phyloP scores from a whole-genome alignment of 2,329 filamentous ascomycete species.

The Fusarium sp. region DNA sequence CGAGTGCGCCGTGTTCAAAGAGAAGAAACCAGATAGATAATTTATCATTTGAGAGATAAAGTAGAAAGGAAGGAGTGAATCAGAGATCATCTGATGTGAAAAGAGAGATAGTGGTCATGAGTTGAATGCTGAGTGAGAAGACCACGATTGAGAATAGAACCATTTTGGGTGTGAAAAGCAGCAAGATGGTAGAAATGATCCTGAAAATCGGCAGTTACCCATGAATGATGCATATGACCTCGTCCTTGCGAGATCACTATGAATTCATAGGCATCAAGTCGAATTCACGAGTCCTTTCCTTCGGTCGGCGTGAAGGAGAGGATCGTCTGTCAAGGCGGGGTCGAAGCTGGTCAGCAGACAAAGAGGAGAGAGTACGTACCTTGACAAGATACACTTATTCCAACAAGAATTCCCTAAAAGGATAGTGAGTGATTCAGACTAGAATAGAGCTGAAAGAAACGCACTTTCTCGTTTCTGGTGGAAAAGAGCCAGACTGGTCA shows the following conservation, averaged over 20 bases:
- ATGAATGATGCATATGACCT: neutral
- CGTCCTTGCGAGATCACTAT: neutral
- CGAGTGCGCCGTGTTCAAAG: neutral
- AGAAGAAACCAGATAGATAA: neutral
- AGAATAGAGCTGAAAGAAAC: too few relatives aligned
- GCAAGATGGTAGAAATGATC: neutral
- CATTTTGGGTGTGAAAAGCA: neutral
- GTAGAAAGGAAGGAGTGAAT: neutral
- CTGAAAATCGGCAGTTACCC: neutral
- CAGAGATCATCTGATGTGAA: neutral
- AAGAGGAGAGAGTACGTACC: slow-evolving; percentile 19
- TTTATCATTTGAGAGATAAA: neutral
- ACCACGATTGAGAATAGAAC: neutral
- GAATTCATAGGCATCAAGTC: neutral
- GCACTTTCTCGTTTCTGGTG: too few relatives aligned
- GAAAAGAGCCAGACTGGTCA: too few relatives aligned
- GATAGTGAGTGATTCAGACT: neutral
- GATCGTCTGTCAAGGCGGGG: slow-evolving; percentile 35
- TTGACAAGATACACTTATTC: neutral
- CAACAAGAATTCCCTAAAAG: too few relatives aligned
- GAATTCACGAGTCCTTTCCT: slow-evolving; percentile 1
- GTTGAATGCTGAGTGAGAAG: neutral
- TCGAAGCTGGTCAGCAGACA: slow-evolving; percentile 36
- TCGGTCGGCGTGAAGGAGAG: slow-evolving; percentile 22
- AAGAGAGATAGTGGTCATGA: neutral